Percentiles rank a stretch among this genome's conserved stretches.
Conservation (phyloP, 768 basidiomycete species). For the Suillus hirtellus region DNA sequence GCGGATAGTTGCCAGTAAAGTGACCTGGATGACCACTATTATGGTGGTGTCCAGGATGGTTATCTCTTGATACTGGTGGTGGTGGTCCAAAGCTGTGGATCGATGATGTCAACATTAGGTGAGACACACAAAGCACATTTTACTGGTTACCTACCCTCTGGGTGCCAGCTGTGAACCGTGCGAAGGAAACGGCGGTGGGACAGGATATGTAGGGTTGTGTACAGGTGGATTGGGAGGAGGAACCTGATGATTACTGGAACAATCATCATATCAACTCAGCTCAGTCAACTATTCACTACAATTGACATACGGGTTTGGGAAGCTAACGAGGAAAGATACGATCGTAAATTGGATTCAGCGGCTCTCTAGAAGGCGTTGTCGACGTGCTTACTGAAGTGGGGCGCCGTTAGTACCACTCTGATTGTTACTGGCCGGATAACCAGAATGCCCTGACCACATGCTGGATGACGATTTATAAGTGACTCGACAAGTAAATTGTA, state of each 20-base stretch:
- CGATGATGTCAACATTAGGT: neutral
- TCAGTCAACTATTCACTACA: neutral
- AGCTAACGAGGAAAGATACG: slow-evolving; percentile 10
- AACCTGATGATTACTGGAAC: slow-evolving; percentile 1
- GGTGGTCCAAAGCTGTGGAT: slow-evolving; percentile 18
- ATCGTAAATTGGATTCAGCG: slow-evolving; percentile 1
- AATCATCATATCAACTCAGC: neutral
- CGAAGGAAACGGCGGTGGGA: slow-evolving; percentile 8
- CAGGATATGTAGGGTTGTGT: slow-evolving; percentile 5
- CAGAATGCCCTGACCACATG: slow-evolving; percentile 15
- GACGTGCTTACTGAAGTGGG: slow-evolving; percentile 18
- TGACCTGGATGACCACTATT: slow-evolving; percentile 32
- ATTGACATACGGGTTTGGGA: slow-evolving; percentile 18
- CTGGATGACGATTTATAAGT: neutral
- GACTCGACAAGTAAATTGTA: neutral
- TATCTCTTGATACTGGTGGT: slow-evolving; percentile 31
- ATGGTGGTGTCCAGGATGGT: slow-evolving; percentile 43
- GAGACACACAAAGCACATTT: neutral
- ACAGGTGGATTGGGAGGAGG: slow-evolving; percentile 7
- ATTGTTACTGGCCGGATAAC: slow-evolving; percentile 9
- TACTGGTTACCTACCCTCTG: slow-evolving; percentile 17
- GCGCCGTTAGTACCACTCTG: neutral
- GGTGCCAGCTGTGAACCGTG: slow-evolving; percentile 9
- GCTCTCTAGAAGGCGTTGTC: too few relatives aligned
- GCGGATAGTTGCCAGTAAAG: slow-evolving; percentile 18